phyloP scores from a whole-genome alignment of 1,139 yeast species.

The Taiozyma sp. region DNA sequence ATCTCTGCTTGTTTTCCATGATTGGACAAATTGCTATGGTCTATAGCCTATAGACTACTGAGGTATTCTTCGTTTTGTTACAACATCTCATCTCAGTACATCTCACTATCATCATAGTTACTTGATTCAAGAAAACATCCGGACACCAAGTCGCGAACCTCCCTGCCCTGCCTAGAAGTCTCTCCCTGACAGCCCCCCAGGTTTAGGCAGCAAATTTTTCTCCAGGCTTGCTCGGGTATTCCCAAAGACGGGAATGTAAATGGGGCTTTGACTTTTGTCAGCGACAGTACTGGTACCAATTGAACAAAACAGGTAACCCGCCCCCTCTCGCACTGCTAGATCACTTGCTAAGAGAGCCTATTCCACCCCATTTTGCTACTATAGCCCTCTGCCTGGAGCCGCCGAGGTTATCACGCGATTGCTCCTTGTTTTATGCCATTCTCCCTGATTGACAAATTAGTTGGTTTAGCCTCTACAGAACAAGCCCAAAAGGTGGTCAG shows the following conservation, averaged over 20 bases:
- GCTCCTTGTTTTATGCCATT: constrained; percentile 1
- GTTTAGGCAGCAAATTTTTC: not conserved
- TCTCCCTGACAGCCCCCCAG: not conserved
- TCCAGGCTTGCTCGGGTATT: too few species aligned
- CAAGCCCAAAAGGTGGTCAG: not conserved
- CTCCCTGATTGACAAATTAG: not conserved
- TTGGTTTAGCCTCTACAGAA: not conserved
- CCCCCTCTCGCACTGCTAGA: not conserved
- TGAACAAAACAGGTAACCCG: not conserved
- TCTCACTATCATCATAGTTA: too few species aligned
- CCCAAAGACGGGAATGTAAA: too few species aligned
- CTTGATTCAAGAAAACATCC: not conserved
- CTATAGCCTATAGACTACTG: too few species aligned
- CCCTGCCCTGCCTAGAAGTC: not conserved
- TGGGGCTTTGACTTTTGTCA: not conserved
- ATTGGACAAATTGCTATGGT: not conserved
- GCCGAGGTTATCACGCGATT: not conserved
- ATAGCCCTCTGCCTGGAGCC: not conserved
- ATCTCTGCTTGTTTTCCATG: not conserved
- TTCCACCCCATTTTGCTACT: not conserved
- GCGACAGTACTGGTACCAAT: not conserved
- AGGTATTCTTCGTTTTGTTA: too few species aligned
- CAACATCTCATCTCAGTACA: too few species aligned
- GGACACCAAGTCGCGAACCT: not conserved
- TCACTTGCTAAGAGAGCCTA: not conserved